A percentile compares a stretch with the other conserved stretches of the same genome.
These are phyloP conservation scores for Magnusiomyces sp. DNA, from an alignment of 1,139 yeast genomes.

Conservation along the genomic window DNA sequence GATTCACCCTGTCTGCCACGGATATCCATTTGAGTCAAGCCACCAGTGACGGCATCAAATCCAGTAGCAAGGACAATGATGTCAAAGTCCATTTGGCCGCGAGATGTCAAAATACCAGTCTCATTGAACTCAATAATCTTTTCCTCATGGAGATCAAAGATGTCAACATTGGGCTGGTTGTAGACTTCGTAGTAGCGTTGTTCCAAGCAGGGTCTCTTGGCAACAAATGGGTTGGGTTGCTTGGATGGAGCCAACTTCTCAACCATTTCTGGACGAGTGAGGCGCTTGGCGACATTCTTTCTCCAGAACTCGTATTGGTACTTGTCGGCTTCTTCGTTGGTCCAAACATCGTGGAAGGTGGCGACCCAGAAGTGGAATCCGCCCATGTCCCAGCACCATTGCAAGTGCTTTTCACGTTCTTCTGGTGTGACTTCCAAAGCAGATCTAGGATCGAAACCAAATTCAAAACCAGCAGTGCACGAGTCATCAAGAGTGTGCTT, in stretches of 20 bases:
- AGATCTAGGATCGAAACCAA: conserved; percentile 12
- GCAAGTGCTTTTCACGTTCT: conserved; percentile 21
- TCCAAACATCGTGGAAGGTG: conserved; percentile 22
- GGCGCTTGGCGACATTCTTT: conserved; percentile 20
- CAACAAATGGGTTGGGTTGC: conserved; percentile 26
- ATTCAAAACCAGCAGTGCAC: conserved; percentile 21
- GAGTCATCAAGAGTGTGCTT: conserved; percentile 6
- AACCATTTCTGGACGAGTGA: conserved; percentile 22
- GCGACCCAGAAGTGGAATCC: conserved; percentile 26
- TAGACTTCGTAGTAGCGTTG: conserved; percentile 25
- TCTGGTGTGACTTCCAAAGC: conserved; percentile 20
- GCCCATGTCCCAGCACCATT: conserved; percentile 21
- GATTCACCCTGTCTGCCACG: conserved; percentile 20
- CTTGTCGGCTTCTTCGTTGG: conserved; percentile 22
- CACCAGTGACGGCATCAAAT: conserved; percentile 29
- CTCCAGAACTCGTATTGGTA: conserved; percentile 27
- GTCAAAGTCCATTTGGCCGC: conserved; percentile 23
- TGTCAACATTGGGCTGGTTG: conserved; percentile 27
- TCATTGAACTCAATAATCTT: conserved; percentile 24
- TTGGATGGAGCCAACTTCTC: conserved; percentile 24
- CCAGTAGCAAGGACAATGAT: conserved; percentile 29
- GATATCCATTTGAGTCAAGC: conserved; percentile 23
- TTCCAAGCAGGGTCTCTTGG: conserved; percentile 28
- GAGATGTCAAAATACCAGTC: conserved; percentile 20
- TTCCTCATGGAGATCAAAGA: conserved; percentile 24